Conservation (phyloP, 345 rosid species). For the Clausena lansium region DNA sequence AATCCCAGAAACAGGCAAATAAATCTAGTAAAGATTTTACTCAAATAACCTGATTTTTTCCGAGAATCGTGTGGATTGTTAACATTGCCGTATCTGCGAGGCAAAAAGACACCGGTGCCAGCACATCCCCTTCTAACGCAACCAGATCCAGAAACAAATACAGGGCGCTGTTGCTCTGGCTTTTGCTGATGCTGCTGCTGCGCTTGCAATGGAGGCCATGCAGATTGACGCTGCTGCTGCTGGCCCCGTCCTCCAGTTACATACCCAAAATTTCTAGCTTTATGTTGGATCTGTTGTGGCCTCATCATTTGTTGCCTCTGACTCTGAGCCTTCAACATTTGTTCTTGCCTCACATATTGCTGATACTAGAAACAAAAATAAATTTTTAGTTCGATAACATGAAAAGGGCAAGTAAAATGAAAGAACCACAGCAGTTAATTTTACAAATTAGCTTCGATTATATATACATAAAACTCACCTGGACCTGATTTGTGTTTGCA, state of each 20-base stretch:
- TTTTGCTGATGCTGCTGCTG: conserved; percentile 12
- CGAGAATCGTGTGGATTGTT: conserved; percentile 37
- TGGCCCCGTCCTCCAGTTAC: conserved; percentile 28
- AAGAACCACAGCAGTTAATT: not conserved
- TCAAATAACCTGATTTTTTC: conserved; percentile 56
- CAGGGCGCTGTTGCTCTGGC: conserved; percentile 17
- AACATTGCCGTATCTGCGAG: conserved; percentile 37
- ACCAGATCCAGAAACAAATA: conserved; percentile 31
- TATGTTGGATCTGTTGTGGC: conserved; percentile 30
- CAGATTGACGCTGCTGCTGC: conserved; percentile 24
- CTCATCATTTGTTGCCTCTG: conserved; percentile 12
- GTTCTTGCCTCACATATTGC: conserved; percentile 16
- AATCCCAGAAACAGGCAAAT: no score
- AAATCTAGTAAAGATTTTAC: no score
- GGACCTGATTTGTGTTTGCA: conserved; percentile 25
- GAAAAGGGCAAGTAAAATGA: not conserved
- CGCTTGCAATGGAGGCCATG: conserved; percentile 41
- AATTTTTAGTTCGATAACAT: not conserved
- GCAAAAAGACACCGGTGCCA: conserved; percentile 93
- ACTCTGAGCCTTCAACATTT: conserved; percentile 21
- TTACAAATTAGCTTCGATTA: no score
- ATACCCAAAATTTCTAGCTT: conserved; percentile 2
- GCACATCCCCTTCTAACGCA: conserved; percentile 36
- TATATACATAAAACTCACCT: conserved; percentile 17
- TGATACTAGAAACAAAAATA: not conserved